Base-by-base conservation (phyloP, 192 early-diverging fungal species). In the Gigaspora rosea region DNA sequence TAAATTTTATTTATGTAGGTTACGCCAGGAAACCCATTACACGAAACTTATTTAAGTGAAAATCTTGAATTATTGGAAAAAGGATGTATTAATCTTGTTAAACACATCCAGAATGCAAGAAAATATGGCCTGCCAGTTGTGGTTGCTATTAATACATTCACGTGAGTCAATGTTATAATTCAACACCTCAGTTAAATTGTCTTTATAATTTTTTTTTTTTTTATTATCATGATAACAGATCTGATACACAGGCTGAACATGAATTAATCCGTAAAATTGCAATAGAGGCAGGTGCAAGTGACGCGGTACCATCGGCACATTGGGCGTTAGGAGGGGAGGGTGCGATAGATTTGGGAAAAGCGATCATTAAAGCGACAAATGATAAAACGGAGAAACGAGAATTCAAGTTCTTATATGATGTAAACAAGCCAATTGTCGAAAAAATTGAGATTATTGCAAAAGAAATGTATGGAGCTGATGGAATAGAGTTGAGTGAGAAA, bases 381-480 rank as follows among this genome's bases (percentile, higher is more conserved):
- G 80, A 78, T 27, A 27, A 27, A 27, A 27, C 27, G 27, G 27
- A 27, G 18, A 81, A 83, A 12, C 63, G 73, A 33, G 41, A 82
- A 11, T 99, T 99, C 86, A 92, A 90, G 72, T 93, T 93, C 88
- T 85, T 99, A 9, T 99, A 99, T 81, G 94, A 96, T 77, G 64
- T 93, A 11, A 80, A 92, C 9, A 77, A 87, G 51, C 78, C 89
- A 7, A 98, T 99, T 77, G 90, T 90, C 82, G 82, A 86, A 66
- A 99, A 99, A 90, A 99, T 99, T 80, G 94, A 93, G 72, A 87
- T 86, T 32, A 99, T 99, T 82, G 92, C 92, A 54, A 91, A 88
- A 79, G 88, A 98, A 76, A 95, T 97, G 84, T 99, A 99, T 87
- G 93, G 97, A 22, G 97, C 97, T 11, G 93, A 91, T 68, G 96